phyloP scores from a whole-genome alignment of 257 asterid species.

The Apocynum venetum region DNA sequence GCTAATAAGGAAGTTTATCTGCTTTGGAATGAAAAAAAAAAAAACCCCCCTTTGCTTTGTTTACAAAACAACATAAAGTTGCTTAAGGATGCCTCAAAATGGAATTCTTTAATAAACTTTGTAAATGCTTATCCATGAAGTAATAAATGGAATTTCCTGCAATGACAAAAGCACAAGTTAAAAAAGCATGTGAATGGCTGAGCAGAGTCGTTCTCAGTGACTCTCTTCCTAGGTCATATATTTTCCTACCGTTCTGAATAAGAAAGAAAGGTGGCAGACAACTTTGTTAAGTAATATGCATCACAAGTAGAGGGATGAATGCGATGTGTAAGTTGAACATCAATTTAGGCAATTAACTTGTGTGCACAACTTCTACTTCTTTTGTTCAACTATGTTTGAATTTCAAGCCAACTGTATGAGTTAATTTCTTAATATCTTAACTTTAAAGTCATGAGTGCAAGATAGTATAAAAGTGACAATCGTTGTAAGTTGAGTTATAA shows the following conservation, averaged over 20 bases:
- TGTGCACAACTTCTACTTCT: no score
- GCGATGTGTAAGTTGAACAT: no score
- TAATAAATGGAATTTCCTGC: background rate
- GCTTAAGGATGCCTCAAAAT: slow-evolving; percentile 14
- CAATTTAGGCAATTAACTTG: no score
- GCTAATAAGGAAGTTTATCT: background rate
- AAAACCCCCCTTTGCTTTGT: slow-evolving; percentile 15
- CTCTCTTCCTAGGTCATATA: background rate
- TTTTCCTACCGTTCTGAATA: background rate
- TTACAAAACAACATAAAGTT: slow-evolving; percentile 22
- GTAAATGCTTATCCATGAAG: slow-evolving; percentile 5
- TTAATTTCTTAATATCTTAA: no score
- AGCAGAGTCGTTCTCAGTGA: background rate
- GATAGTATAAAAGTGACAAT: no score
- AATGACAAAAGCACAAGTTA: background rate
- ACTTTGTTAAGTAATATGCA: background rate
- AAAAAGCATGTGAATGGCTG: slow-evolving; percentile 2
- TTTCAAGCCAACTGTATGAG: no score
- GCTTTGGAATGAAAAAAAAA: background rate
- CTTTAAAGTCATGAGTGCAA: no score
- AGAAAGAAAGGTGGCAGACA: background rate
- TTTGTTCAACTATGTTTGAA: no score
- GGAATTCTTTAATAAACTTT: background rate
- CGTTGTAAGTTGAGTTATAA: no score
- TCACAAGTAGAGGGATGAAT: background rate